These are phyloP conservation scores for Lactifluus pinguis DNA, from an alignment of 768 basidiomycete genomes.

Conservation along the genomic window DNA sequence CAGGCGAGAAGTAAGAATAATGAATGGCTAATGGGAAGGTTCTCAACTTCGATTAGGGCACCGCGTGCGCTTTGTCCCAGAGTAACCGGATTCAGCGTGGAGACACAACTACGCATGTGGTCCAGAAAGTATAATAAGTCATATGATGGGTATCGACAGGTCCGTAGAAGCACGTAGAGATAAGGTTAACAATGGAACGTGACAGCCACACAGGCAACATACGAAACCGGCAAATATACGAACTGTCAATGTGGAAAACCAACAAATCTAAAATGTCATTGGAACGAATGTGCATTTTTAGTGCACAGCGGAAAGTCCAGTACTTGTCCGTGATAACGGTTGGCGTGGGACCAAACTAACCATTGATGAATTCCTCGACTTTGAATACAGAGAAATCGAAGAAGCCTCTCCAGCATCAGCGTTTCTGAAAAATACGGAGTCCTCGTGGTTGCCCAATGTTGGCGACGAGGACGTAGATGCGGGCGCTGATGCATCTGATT, in stretches of 20 bases:
- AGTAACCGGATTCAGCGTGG: neutral
- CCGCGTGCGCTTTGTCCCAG: neutral
- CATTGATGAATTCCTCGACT: slow-evolving; percentile 62
- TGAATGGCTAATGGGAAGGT: neutral
- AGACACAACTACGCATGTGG: neutral
- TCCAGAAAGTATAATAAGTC: slow-evolving; percentile 5
- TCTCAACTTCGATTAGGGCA: neutral
- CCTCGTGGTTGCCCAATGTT: slow-evolving; percentile 13
- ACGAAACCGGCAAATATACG: neutral
- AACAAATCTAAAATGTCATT: neutral
- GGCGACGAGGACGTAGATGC: slow-evolving; percentile 14
- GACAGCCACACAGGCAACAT: neutral
- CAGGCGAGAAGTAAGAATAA: neutral
- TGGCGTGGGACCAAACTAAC: slow-evolving; percentile 48
- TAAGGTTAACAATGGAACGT: neutral
- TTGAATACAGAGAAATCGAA: slow-evolving; percentile 34
- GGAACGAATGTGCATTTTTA: slow-evolving; percentile 5
- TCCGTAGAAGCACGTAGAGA: neutral
- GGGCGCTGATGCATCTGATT: slow-evolving; percentile 7
- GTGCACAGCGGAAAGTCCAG: slow-evolving; percentile 17
- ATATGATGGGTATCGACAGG: slow-evolving; percentile 7
- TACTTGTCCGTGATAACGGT: slow-evolving; percentile 31
- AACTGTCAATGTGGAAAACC: neutral
- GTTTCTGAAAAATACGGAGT: slow-evolving; percentile 7
- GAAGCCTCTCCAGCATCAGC: slow-evolving; percentile 12